Evolutionary conservation across 805 yeast genomes (phyloP), one percentile per base, ranked within the genome.

Genomic region (Komagataella pastoris): DNA sequence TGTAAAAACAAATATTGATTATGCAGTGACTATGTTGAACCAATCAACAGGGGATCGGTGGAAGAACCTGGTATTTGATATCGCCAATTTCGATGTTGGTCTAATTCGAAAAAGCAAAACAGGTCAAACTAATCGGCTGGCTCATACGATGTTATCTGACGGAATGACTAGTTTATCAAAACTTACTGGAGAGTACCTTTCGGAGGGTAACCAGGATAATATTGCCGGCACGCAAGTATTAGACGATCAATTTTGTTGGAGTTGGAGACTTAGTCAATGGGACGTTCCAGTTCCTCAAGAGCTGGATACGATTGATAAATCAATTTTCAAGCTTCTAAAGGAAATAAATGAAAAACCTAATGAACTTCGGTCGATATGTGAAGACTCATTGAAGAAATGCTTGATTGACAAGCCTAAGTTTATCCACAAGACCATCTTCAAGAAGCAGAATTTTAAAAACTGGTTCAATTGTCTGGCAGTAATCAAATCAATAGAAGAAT

Each of bases 181-280:
- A n/a, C 24, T 47, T 17, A 44, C 40, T 2, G 51, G 47, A 8
- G 54, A 53, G 40, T 14, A 44, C 6, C 24, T 23, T 14, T 17
- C 24, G 3, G 24, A 12, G 24, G n/a, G n/a, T 43, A 17, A 19
- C 7, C 46, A 48, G 18, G 30, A 40, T 46, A 44, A 21, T 23
- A 23, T 24, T 17, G 49, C 47, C 12, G 49, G 40, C 19, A 44
- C 17, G 48, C n/a, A 43, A 47, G 12, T 44, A 3, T 36, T 23
- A 7, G 50, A 55, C 1, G 61, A 59, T 19, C 62, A 63, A 21
- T 53, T 65, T 1, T 85, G 74, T 60, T 80, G 76, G 79, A 77
- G 81, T 1, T 83, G 96, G 88, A 85, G 85, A 59, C 64, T 90
- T 46, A 77, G 75, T 47, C 76, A 78, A 49, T 90, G 97, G 97